These are phyloP conservation scores for Trichoderma brevicompactum DNA, from an alignment of 2,329 filamentous ascomycete genomes.

Conservation along the genomic window DNA sequence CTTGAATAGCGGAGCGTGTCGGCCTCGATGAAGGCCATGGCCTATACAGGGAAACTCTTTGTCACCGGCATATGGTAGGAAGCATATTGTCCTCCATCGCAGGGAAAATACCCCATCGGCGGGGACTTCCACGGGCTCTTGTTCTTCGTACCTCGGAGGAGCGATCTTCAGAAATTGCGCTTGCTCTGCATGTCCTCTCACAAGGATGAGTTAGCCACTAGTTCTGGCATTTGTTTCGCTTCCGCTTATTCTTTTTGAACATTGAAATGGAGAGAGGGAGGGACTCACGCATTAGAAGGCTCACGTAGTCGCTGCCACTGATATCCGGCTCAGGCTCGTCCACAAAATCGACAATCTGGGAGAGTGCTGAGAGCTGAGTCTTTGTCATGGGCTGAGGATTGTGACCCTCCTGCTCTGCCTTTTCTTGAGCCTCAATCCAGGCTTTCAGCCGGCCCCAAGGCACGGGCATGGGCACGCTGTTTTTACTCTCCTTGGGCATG, in stretches of 20 bases:
- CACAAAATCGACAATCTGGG: conserved; percentile 43
- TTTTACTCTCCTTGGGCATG: neutral
- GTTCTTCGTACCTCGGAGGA: conserved; percentile 30
- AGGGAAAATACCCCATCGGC: conserved; percentile 33
- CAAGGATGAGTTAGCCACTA: neutral
- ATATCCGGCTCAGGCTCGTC: conserved; percentile 37
- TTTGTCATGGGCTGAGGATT: conserved; percentile 42
- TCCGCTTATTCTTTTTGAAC: too few species aligned
- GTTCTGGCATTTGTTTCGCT: neutral
- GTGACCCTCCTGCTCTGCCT: conserved; percentile 38
- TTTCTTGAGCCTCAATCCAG: conserved; percentile 49
- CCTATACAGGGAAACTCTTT: conserved; percentile 31
- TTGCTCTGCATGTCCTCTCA: conserved; percentile 27
- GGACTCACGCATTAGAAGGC: conserved; percentile 37
- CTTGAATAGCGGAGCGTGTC: conserved; percentile 44
- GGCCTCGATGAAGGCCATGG: conserved; percentile 40
- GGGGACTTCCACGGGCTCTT: conserved; percentile 32
- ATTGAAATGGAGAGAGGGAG: neutral
- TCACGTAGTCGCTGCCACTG: conserved; percentile 38
- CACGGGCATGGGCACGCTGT: conserved; percentile 29
- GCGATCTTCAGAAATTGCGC: neutral
- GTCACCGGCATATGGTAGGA: conserved; percentile 25
- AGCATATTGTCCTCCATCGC: conserved; percentile 38
- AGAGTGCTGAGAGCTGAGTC: conserved; percentile 47
- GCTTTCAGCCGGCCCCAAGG: conserved; percentile 44